These are phyloP conservation scores for Neurospora sp. DNA, from an alignment of 2,329 filamentous ascomycete species.

Conservation along the genomic window DNA sequence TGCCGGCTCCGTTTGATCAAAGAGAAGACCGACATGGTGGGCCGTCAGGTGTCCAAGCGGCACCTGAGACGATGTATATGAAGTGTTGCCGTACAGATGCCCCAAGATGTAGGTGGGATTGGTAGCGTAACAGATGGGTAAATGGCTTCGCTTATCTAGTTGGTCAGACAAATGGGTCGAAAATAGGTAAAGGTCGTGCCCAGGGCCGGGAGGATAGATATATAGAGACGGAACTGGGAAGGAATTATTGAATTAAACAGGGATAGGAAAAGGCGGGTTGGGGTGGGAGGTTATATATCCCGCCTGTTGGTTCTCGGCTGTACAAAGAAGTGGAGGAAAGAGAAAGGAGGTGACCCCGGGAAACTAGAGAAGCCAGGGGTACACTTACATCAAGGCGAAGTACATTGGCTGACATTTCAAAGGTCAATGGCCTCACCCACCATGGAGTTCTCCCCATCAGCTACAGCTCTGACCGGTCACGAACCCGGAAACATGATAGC, in stretches of 20 bases:
- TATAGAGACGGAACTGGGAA: background rate
- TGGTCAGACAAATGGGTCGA: background rate
- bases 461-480: background rate
- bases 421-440: background rate
- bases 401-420: background rate
- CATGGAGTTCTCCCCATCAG: background rate
- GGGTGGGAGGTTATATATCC: background rate
- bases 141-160: background rate
- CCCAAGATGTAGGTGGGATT: conserved; percentile 24
- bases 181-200: background rate
- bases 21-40: conserved; percentile 46
- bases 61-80: background rate
- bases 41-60: background rate
- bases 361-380: background rate
- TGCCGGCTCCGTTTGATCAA: conserved; percentile 41
- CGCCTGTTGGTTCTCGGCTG: background rate
- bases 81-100: background rate
- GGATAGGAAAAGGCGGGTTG: background rate
- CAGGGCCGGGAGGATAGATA: background rate
- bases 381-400: background rate
- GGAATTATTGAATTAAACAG: background rate
- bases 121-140: background rate
- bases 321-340: background rate
- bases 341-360: background rate
- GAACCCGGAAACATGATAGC: background rate